phyloP scores from a whole-genome alignment of 257 asterid genomes.

The Petrea volubilis region DNA sequence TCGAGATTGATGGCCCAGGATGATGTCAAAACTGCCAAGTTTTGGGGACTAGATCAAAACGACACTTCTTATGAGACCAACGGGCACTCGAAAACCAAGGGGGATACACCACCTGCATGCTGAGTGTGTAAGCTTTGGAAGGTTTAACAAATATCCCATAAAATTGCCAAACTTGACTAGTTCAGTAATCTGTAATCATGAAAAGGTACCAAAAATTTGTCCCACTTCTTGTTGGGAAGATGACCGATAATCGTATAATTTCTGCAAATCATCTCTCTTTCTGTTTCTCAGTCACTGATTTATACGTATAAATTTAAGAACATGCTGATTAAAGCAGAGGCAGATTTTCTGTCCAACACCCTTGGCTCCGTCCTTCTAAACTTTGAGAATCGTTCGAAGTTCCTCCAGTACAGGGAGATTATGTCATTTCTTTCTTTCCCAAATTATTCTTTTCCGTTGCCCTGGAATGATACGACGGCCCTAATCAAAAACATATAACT shows the following conservation, averaged over 20 bases:
- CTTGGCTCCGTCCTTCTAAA: too few relatives aligned
- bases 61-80: background rate
- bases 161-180: background rate
- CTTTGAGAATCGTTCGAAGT: too few relatives aligned
- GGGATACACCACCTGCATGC: constrained; percentile 35
- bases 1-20: constrained; percentile 75
- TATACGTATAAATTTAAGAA: too few relatives aligned
- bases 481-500: too few relatives aligned
- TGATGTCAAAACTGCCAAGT: constrained; percentile 65
- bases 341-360: too few relatives aligned
- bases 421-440: too few relatives aligned
- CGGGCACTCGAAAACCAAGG: constrained; percentile 12
- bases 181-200: background rate
- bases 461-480: too few relatives aligned
- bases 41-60: constrained; percentile 53
- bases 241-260: background rate
- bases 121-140: constrained; percentile 12
- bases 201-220: background rate
- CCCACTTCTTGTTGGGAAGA: background rate
- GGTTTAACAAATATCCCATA: background rate
- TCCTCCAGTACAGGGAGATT: too few relatives aligned
- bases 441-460: too few relatives aligned
- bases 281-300: background rate
- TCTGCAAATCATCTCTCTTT: background rate
- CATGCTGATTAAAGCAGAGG: too few relatives aligned